These are phyloP conservation scores for Sarocladium strictum DNA, from an alignment of 2,329 filamentous ascomycete genomes.

Conservation along the genomic window DNA sequence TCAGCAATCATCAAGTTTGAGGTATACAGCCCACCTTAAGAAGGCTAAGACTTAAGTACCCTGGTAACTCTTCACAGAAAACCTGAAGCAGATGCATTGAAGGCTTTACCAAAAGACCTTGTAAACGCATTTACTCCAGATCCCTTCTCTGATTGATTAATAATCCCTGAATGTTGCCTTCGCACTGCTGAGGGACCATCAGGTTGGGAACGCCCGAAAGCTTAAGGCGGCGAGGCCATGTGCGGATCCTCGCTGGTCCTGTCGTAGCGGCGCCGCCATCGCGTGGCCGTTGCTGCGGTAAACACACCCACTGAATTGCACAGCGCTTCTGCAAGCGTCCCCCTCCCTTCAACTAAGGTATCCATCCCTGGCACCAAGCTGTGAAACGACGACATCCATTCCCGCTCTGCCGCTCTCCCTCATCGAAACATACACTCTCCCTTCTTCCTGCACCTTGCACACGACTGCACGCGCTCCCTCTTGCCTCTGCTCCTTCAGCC, in stretches of 20 bases:
- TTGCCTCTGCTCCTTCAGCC: neutral
- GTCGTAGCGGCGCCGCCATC: conserved; percentile 1
- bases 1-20: too few relatives aligned
- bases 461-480: neutral
- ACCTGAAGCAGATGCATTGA: too few relatives aligned
- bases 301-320: conserved; percentile 16
- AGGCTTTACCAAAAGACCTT: too few relatives aligned
- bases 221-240: conserved; percentile 1
- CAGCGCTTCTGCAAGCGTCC: neutral
- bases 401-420: conserved; percentile 4
- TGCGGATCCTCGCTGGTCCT: neutral
- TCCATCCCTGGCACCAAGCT: neutral
- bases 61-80: too few relatives aligned
- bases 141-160: too few relatives aligned
- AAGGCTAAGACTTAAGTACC: too few relatives aligned
- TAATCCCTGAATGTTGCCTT: too few relatives aligned
- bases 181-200: too few relatives aligned
- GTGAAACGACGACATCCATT: conserved; percentile 3
- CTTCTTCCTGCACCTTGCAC: neutral
- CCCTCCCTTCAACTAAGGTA: neutral
- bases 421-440: neutral
- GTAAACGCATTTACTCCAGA: too few relatives aligned
- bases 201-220: neutral
- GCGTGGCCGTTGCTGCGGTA: conserved; percentile 25
- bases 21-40: too few relatives aligned